Percentiles rank a stretch among this genome's conserved stretches.
These are phyloP conservation scores for Rhizopus sp. DNA, from an alignment of 371 early-diverging fungal genomes.

Conservation along the genomic window DNA sequence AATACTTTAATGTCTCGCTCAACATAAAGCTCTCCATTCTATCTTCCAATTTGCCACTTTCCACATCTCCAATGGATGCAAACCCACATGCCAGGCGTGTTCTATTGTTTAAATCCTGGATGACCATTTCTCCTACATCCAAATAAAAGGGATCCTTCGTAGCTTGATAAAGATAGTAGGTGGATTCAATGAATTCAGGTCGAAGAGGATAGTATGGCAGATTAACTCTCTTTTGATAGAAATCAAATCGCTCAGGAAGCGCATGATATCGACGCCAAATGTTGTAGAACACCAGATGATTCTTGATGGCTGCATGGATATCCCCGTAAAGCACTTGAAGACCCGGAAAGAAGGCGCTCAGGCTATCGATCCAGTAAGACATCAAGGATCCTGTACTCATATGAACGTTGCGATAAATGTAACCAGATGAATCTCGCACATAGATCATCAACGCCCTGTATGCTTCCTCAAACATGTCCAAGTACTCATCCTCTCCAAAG, in stretches of 20 bases:
- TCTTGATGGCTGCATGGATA: slow-evolving; percentile 76
- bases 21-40: slow-evolving; percentile 95
- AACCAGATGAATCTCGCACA: slow-evolving; percentile 72
- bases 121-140: slow-evolving; percentile 84
- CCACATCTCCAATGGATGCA: slow-evolving; percentile 74
- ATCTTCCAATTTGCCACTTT: slow-evolving; percentile 67
- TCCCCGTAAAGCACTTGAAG: slow-evolving; percentile 85
- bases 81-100: slow-evolving; percentile 85
- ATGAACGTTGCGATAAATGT: slow-evolving; percentile 85
- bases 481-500: slow-evolving; percentile 80
- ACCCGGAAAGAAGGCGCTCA: slow-evolving; percentile 93
- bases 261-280: slow-evolving; percentile 86
- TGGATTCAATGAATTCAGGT: slow-evolving; percentile 95
- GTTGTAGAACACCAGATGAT: slow-evolving; percentile 80
- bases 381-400: slow-evolving; percentile 69
- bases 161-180: slow-evolving; percentile 88
- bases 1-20: slow-evolving; percentile 94
- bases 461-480: slow-evolving; percentile 79
- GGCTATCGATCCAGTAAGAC: slow-evolving; percentile 86
- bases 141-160: slow-evolving; percentile 91
- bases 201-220: slow-evolving; percentile 83
- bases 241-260: slow-evolving; percentile 88
- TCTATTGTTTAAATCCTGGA: slow-evolving; percentile 75
- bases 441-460: slow-evolving; percentile 71
- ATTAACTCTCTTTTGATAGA: slow-evolving; percentile 58